Percentiles rank a stretch among this genome's conserved stretches.
phyloP scores from a whole-genome alignment of 305 asterid species.

The Fraxinus dipetala region DNA sequence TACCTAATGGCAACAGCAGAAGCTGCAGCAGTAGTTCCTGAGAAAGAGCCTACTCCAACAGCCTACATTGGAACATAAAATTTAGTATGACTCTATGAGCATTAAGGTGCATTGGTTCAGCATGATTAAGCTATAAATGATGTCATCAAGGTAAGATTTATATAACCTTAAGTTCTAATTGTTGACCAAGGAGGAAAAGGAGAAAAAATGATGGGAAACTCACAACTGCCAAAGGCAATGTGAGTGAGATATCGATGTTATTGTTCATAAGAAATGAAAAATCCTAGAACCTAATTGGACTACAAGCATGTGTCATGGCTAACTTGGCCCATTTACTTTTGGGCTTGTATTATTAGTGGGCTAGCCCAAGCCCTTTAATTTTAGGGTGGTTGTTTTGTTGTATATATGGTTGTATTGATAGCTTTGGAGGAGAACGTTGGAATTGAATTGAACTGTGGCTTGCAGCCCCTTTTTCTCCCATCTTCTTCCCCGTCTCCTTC shows the following conservation, averaged over 20 bases:
- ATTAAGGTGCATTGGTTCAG: conserved; percentile 4
- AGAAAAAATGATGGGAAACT: background rate
- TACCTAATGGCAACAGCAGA: conserved; percentile 97
- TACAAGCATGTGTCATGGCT: background rate
- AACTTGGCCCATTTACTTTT: no score
- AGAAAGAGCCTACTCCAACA: conserved; percentile 84
- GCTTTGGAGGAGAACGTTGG: no score
- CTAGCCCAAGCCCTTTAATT: no score
- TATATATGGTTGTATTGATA: no score
- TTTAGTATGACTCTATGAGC: conserved; percentile 24
- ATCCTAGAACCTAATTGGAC: conserved; percentile 9
- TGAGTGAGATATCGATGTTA: background rate
- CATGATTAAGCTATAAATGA: conserved; percentile 3
- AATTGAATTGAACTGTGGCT: no score
- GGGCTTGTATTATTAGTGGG: no score
- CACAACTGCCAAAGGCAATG: background rate
- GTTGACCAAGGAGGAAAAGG: background rate
- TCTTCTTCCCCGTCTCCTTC: no score
- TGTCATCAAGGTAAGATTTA: background rate
- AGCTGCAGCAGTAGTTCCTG: conserved; percentile 92
- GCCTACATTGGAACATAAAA: conserved; percentile 53
- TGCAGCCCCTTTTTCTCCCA: no score
- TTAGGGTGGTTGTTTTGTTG: no score
- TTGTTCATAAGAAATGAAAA: background rate
- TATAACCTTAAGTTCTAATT: background rate